These are phyloP conservation scores for Ogataea pilisensis DNA, from an alignment of 805 yeast genomes.

Conservation along the genomic window DNA sequence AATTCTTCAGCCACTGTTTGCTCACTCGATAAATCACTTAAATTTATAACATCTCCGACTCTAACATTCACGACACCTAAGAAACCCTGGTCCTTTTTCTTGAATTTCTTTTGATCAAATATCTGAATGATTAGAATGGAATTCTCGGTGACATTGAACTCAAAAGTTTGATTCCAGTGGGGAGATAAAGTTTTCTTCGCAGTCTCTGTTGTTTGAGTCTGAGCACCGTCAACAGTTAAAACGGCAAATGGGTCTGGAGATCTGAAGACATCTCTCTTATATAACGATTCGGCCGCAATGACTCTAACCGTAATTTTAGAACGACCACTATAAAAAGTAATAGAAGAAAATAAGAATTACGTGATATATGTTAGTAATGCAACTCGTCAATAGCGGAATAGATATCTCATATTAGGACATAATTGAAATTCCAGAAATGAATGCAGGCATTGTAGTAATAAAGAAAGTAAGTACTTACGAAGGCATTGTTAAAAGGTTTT, in stretches of 20 bases:
- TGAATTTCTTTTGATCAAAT: constrained; percentile 95
- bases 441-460: too few species aligned
- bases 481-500: not conserved
- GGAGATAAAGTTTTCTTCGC: constrained; percentile 94
- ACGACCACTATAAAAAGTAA: constrained; percentile 15
- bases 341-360: too few species aligned
- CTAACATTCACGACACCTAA: constrained; percentile 92
- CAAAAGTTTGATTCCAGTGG: constrained; percentile 93
- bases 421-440: too few species aligned
- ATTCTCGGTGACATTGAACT: constrained; percentile 70
- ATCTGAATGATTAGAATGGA: constrained; percentile 89
- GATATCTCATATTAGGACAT: too few species aligned
- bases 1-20: constrained; percentile 92
- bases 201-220: constrained; percentile 90
- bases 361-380: not conserved
- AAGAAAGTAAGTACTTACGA: not conserved
- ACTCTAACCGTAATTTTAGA: constrained; percentile 58
- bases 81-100: constrained; percentile 97
- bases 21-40: constrained; percentile 45
- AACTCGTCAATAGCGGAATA: constrained; percentile 7
- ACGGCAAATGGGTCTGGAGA: constrained; percentile 99
- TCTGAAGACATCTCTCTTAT: constrained; percentile 91
- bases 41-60: constrained; percentile 83
- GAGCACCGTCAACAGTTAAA: constrained; percentile 94
- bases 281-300: constrained; percentile 93